A percentile compares a stretch with the other conserved stretches of the same genome.
These are phyloP conservation scores for Fusarium redolens DNA, from an alignment of 2,329 filamentous ascomycete species.

Conservation along the genomic window DNA sequence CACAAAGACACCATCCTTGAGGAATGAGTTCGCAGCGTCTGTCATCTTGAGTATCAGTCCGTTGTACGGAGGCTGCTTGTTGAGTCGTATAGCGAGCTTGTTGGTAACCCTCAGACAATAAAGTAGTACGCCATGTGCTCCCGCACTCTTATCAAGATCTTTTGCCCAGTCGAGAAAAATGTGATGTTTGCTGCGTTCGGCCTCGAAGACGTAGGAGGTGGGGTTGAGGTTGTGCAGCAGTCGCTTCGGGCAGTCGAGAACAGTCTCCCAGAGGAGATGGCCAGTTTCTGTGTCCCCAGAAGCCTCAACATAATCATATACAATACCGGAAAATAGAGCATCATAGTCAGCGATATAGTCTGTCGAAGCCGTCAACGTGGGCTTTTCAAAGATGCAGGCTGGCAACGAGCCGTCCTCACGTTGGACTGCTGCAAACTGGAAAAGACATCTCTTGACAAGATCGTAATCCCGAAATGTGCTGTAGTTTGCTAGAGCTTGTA, in stretches of 20 bases:
- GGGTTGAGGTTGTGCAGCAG: not conserved
- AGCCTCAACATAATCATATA: not conserved
- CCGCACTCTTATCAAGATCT: not conserved
- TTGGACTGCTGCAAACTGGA: not conserved
- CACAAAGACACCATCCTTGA: not conserved
- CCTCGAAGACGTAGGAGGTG: not conserved
- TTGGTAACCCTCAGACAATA: not conserved
- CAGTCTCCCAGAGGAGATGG: not conserved
- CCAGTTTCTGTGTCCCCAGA: not conserved
- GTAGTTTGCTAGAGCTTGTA: not conserved
- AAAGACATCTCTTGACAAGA: not conserved
- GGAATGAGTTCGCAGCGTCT: accelerated
- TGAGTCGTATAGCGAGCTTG: not conserved
- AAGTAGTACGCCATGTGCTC: not conserved
- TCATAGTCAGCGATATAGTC: not conserved
- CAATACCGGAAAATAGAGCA: not conserved
- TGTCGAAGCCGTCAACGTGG: not conserved
- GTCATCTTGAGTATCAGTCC: not conserved
- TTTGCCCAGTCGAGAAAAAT: not conserved
- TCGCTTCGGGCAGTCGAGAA: not conserved
- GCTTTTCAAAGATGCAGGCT: not conserved
- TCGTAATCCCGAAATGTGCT: not conserved
- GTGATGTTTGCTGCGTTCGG: not conserved
- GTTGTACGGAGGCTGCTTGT: not conserved
- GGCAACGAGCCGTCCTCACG: not conserved